phyloP scores from a whole-genome alignment of 1,284 basidiomycete species.

The Exobasidium cylindrosporum region DNA sequence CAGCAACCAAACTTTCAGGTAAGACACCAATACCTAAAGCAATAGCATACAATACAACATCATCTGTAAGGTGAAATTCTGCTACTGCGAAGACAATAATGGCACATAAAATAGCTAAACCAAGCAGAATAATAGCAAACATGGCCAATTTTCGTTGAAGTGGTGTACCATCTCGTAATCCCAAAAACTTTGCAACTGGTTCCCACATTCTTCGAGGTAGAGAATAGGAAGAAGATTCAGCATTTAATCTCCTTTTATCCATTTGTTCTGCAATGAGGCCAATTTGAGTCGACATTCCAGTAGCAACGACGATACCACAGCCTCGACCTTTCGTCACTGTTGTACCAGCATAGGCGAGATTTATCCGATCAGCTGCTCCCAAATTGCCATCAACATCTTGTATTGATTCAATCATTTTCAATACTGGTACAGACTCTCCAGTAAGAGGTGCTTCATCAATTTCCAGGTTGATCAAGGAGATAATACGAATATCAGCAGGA shows the following conservation, averaged over 20 bases:
- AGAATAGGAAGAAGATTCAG: constrained; percentile 11
- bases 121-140: constrained; percentile 66
- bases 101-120: constrained; percentile 62
- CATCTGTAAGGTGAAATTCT: constrained; percentile 15
- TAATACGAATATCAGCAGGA: constrained; percentile 44
- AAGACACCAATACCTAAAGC: constrained; percentile 51
- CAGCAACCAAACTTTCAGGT: constrained; percentile 57
- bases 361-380: constrained; percentile 37
- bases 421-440: constrained; percentile 43
- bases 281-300: constrained; percentile 41
- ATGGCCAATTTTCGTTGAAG: constrained; percentile 66
- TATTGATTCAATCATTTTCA: constrained; percentile 33
- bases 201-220: constrained; percentile 39
- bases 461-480: constrained; percentile 38
- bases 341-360: constrained; percentile 40
- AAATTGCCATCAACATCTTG: constrained; percentile 19
- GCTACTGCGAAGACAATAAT: constrained; percentile 25
- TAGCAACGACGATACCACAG: constrained; percentile 41
- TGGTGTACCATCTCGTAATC: constrained; percentile 61
- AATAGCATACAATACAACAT: constrained; percentile 59
- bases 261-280: constrained; percentile 47
- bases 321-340: constrained; percentile 48
- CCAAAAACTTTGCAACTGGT: constrained; percentile 50
- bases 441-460: constrained; percentile 49
- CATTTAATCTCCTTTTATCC: constrained; percentile 16